Conservation (phyloP, 768 basidiomycete species). For the Amanita pallidorosea region DNA sequence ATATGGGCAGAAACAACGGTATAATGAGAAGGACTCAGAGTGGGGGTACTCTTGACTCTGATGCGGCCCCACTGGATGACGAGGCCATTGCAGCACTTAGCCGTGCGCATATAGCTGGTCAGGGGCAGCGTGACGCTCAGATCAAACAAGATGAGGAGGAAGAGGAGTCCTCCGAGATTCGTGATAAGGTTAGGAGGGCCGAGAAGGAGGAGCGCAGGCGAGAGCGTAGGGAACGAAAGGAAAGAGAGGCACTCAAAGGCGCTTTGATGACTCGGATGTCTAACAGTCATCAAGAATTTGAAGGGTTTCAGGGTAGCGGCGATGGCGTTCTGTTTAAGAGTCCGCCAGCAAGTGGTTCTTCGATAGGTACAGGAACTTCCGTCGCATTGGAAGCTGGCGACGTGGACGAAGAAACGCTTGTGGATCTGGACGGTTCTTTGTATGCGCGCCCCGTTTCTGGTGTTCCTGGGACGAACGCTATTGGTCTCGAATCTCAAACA, state of each 20-base stretch:
- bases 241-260: background rate
- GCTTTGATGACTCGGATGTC: background rate
- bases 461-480: background rate
- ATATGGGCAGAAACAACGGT: background rate
- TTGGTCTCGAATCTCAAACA: background rate
- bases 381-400: background rate
- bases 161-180: background rate
- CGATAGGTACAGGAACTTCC: background rate
- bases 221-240: background rate
- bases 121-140: background rate
- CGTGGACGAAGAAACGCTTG: background rate
- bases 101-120: background rate
- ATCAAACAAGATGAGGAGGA: background rate
- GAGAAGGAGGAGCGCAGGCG: background rate
- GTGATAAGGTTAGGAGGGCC: background rate
- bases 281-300: background rate
- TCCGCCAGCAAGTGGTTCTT: background rate
- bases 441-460: background rate
- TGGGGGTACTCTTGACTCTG: slow-evolving; percentile 3
- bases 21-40: background rate
- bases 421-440: background rate
- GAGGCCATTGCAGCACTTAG: background rate
- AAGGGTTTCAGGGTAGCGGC: slow-evolving; percentile 5
- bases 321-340: background rate
- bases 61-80: slow-evolving; percentile 2